phyloP scores from a whole-genome alignment of 1,139 yeast species.

The Sugiyamaella sp. region DNA sequence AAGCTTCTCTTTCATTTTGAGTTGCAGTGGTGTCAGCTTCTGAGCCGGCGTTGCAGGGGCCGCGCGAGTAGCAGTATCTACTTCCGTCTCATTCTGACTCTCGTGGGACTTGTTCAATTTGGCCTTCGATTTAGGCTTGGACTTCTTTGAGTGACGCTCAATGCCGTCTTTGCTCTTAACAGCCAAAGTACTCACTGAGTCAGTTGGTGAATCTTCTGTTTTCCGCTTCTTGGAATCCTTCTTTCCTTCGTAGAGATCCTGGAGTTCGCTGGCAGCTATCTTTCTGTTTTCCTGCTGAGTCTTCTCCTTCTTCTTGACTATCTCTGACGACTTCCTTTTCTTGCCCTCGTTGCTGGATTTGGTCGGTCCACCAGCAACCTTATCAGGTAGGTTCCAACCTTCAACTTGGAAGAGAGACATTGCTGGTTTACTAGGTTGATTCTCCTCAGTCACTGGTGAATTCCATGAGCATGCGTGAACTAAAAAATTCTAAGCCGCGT shows the following conservation, averaged over 20 bases:
- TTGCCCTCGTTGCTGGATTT: conserved; percentile 27
- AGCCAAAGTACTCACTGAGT: too few species aligned
- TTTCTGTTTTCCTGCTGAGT: conserved; percentile 20
- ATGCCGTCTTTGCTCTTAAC: conserved; percentile 2
- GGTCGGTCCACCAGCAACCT: conserved; percentile 53
- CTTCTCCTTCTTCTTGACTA: conserved; percentile 22
- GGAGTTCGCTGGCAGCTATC: conserved; percentile 22
- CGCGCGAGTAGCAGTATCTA: not conserved
- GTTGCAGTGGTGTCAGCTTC: conserved; percentile 86
- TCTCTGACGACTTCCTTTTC: conserved; percentile 25
- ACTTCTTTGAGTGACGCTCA: conserved; percentile 5
- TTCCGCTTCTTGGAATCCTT: conserved; percentile 20
- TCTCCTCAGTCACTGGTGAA: not conserved
- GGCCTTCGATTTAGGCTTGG: conserved; percentile 7
- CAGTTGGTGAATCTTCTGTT: conserved; percentile 20
- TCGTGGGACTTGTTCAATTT: not conserved
- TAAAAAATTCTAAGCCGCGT: conserved; percentile 2
- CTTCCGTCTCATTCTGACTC: not conserved
- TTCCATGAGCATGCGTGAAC: not conserved
- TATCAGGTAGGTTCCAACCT: conserved; percentile 74
- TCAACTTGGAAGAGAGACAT: conserved; percentile 80
- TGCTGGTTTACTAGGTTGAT: conserved; percentile 6
- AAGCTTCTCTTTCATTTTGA: conserved; percentile 91
- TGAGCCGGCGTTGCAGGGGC: not conserved
- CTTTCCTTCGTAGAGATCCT: conserved; percentile 23